Conservation (phyloP, 176 grass and related monocot species). For the Oryza longistaminata region DNA sequence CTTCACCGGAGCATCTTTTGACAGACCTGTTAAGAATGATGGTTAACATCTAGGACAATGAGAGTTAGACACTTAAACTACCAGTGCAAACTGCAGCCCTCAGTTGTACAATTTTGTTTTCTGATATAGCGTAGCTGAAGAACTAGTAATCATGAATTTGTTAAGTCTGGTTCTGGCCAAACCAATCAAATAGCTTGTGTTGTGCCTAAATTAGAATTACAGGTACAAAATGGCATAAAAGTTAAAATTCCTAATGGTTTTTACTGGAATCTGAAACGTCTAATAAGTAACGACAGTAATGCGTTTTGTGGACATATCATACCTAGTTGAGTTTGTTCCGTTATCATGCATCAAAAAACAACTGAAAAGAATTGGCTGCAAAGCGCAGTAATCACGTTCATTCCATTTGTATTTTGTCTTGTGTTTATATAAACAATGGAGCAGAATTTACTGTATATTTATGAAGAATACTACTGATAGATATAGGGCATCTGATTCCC, state of each 20-base stretch:
- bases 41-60: background rate
- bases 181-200: no score
- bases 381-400: background rate
- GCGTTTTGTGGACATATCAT: background rate
- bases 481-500: conserved; percentile 36
- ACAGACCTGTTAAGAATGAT: conserved; percentile 51
- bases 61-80: no score
- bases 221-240: background rate
- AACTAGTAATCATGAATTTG: no score
- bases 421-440: background rate
- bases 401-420: background rate
- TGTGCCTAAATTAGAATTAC: background rate
- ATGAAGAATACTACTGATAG: background rate
- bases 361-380: conserved; percentile 10
- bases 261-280: background rate
- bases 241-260: background rate
- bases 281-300: background rate
- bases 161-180: no score
- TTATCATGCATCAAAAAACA: conserved; percentile 22
- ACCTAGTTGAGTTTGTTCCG: background rate
- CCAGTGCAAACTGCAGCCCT: no score
- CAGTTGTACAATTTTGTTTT: no score
- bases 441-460: background rate
- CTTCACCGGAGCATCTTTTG: conserved; percentile 57
- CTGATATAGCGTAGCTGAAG: no score